These are phyloP conservation scores for Oryza glumipatula DNA, from an alignment of 176 grass and related monocot species.

Conservation along the genomic window DNA sequence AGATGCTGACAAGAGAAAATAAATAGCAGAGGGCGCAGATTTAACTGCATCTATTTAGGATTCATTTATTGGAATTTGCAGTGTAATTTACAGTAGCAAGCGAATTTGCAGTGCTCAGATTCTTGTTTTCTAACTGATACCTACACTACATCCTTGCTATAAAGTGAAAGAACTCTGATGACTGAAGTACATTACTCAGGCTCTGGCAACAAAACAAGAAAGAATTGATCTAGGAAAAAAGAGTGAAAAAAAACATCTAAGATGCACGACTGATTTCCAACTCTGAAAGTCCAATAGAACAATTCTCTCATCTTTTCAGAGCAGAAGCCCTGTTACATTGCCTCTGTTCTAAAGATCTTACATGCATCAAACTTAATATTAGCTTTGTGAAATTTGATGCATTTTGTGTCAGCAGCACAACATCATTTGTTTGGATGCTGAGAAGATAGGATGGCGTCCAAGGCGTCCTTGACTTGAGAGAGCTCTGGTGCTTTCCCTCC, in stretches of 20 bases:
- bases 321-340: conserved; percentile 28
- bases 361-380: conserved; percentile 12
- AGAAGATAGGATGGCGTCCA: conserved; percentile 79
- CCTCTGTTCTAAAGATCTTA: neutral
- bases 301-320: conserved; percentile 11
- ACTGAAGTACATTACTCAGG: neutral
- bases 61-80: neutral
- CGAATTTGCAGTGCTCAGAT: neutral
- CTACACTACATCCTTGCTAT: conserved; percentile 1
- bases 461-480: conserved; percentile 83
- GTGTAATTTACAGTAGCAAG: neutral
- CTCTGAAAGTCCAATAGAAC: conserved; percentile 7
- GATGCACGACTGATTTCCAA: neutral
- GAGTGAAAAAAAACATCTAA: conserved; percentile 5
- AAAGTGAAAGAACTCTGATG: neutral
- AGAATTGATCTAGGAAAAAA: conserved; percentile 38
- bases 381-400: conserved; percentile 19
- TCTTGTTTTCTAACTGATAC: neutral
- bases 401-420: neutral
- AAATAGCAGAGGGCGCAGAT: neutral
- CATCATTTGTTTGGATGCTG: conserved; percentile 47
- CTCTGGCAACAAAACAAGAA: conserved; percentile 9
- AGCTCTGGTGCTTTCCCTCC: conserved; percentile 84
- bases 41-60: neutral
- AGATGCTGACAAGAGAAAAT: neutral